Evolutionary conservation across 1,139 yeast genomes (phyloP).

Genomic region (Candida sanyaensis): DNA sequence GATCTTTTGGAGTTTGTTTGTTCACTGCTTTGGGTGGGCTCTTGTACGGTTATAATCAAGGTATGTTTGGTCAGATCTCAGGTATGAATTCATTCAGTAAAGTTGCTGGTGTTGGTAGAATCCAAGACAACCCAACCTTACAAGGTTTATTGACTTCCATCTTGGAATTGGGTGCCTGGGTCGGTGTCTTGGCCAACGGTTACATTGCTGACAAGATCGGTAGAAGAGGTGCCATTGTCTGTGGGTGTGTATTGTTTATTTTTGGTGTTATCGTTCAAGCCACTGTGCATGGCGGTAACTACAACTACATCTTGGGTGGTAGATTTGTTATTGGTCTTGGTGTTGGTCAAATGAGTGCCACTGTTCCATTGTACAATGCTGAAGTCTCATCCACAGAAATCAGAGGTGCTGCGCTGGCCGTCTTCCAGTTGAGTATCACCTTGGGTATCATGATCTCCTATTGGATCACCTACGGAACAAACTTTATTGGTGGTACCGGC

Average conservation of each 20-base stretch:
- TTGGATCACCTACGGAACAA: slow-evolving; percentile 67
- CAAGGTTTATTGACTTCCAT: slow-evolving; percentile 27
- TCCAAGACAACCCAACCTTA: slow-evolving; percentile 20
- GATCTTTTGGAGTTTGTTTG: slow-evolving; percentile 16
- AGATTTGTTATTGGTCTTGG: slow-evolving; percentile 25
- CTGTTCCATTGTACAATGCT: slow-evolving; percentile 23
- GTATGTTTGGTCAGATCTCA: slow-evolving; percentile 68
- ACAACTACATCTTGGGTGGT: slow-evolving; percentile 24
- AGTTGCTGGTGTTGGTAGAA: slow-evolving; percentile 20
- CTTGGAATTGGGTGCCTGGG: slow-evolving; percentile 24
- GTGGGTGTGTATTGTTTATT: slow-evolving; percentile 26
- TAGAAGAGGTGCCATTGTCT: slow-evolving; percentile 30
- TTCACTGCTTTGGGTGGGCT: slow-evolving; percentile 25
- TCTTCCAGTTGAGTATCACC: slow-evolving; percentile 67
- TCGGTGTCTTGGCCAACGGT: slow-evolving; percentile 22
- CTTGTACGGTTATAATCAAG: slow-evolving; percentile 75
- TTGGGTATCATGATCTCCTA: slow-evolving; percentile 68
- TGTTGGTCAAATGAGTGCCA: slow-evolving; percentile 24
- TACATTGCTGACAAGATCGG: slow-evolving; percentile 30
- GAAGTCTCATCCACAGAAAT: slow-evolving; percentile 44
- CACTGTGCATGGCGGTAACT: slow-evolving; percentile 14
- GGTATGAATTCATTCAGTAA: slow-evolving; percentile 34
- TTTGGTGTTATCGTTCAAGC: slow-evolving; percentile 41
- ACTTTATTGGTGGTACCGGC: slow-evolving; percentile 22
- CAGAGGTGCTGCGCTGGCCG: slow-evolving; percentile 66